Evolutionary conservation across 1,284 basidiomycete genomes (phyloP).

Genomic region (Cryptococcus sp.): DNA sequence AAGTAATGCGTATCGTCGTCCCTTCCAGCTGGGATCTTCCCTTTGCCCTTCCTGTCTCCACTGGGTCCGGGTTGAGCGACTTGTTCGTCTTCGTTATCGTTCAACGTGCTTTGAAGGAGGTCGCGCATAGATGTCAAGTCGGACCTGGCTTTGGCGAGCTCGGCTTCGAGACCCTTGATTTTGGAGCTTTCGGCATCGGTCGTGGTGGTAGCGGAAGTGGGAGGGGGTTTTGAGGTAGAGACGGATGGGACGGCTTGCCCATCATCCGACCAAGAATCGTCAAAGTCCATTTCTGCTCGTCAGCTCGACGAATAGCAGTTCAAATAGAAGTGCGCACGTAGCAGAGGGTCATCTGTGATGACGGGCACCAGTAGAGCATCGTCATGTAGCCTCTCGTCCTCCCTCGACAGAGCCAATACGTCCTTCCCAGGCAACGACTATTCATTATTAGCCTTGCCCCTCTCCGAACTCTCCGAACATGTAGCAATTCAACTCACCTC

Average conservation of each 20-base stretch:
- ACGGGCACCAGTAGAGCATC: constrained; percentile 75
- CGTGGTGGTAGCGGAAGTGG: not conserved
- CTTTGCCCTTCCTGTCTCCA: constrained; percentile 22
- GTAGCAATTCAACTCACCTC: constrained; percentile 48
- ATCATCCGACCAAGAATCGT: constrained; percentile 66
- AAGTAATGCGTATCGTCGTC: constrained; percentile 96
- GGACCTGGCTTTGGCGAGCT: constrained; percentile 29
- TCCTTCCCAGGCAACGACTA: constrained; percentile 31
- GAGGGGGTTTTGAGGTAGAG: not conserved
- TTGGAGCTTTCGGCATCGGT: constrained; percentile 37
- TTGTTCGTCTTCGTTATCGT: constrained; percentile 17
- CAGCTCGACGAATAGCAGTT: not conserved
- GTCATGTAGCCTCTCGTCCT: constrained; percentile 60
- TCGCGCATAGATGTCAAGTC: constrained; percentile 29
- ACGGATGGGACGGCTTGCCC: constrained; percentile 22
- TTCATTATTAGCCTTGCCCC: not conserved
- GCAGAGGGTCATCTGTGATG: constrained; percentile 74
- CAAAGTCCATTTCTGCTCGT: constrained; percentile 54
- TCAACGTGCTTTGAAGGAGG: constrained; percentile 29
- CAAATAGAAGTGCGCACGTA: constrained; percentile 67
- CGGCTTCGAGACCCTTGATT: constrained; percentile 44
- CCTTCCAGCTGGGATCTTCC: constrained; percentile 41
- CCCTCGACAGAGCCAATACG: constrained; percentile 52
- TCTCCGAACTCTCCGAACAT: not conserved
- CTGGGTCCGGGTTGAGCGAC: constrained; percentile 20